Percentiles rank a stretch among this genome's conserved stretches.
These are phyloP conservation scores for Elsinoe fawcettii DNA, from an alignment of 2,329 filamentous ascomycete genomes.

Conservation along the genomic window DNA sequence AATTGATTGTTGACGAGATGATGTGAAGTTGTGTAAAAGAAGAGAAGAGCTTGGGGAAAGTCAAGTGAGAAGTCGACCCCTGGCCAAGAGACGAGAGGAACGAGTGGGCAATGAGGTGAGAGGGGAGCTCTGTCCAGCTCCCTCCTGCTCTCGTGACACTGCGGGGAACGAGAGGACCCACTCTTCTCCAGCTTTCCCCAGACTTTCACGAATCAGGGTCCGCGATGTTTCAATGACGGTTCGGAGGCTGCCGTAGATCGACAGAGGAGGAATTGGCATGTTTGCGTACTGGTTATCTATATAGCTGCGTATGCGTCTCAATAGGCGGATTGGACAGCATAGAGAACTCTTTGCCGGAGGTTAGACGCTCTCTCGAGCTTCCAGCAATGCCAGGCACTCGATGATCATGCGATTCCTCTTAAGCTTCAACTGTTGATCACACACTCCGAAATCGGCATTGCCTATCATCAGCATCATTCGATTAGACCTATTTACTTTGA, in stretches of 20 bases:
- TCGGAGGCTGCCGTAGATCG: background rate
- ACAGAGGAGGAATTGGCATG: background rate
- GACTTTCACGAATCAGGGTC: conserved; percentile 5
- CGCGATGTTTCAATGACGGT: conserved; percentile 1
- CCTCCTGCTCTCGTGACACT: conserved; percentile 8
- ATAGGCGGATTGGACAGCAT: background rate
- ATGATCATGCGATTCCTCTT: background rate
- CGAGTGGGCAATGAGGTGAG: background rate
- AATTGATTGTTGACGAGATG: conserved; percentile 15
- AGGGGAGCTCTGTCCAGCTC: background rate
- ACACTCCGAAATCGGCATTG: background rate
- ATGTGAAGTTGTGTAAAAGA: conserved; percentile 2
- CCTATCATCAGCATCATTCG: background rate
- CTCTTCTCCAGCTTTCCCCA: conserved; percentile 12
- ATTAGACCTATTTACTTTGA: background rate
- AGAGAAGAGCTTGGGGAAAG: conserved; percentile 1
- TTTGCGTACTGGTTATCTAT: background rate
- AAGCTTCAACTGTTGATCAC: background rate
- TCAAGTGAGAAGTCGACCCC: background rate
- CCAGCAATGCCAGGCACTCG: background rate
- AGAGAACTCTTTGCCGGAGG: background rate
- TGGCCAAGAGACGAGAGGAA: background rate
- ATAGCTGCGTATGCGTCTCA: background rate
- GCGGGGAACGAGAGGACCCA: conserved; percentile 6
- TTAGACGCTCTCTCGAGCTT: background rate